Evolutionary conservation across 768 basidiomycete species (phyloP).

Genomic region (Mycena galericulata): DNA sequence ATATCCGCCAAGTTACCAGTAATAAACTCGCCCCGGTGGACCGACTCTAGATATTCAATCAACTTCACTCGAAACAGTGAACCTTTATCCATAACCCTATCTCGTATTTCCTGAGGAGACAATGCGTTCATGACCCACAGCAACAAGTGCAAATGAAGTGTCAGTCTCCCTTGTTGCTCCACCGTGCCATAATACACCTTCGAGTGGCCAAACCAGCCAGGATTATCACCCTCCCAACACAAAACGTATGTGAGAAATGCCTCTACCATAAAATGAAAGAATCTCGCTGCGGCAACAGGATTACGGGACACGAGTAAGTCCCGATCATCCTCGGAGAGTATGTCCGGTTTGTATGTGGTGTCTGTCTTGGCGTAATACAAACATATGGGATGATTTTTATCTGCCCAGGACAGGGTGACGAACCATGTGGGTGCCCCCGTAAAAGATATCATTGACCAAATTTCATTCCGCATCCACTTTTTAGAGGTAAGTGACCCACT

Average conservation of each 20-base stretch:
- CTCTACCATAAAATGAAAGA: slow-evolving; percentile 36
- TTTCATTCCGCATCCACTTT: slow-evolving; percentile 47
- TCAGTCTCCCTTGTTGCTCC: slow-evolving; percentile 46
- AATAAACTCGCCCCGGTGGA: slow-evolving; percentile 18
- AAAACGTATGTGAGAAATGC: slow-evolving; percentile 34
- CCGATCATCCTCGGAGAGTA: neutral
- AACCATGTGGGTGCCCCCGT: slow-evolving; percentile 48
- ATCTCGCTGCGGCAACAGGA: slow-evolving; percentile 34
- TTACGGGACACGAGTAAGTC: slow-evolving; percentile 14
- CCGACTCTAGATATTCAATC: slow-evolving; percentile 7
- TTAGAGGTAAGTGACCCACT: slow-evolving; percentile 44
- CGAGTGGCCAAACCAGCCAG: slow-evolving; percentile 35
- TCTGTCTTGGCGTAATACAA: slow-evolving; percentile 46
- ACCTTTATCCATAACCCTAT: slow-evolving; percentile 8
- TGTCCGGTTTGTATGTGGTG: slow-evolving; percentile 34
- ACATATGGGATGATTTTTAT: slow-evolving; percentile 45
- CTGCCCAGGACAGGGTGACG: slow-evolving; percentile 49
- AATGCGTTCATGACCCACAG: slow-evolving; percentile 38
- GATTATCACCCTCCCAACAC: neutral
- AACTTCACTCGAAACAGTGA: slow-evolving; percentile 11
- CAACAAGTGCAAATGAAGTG: slow-evolving; percentile 40
- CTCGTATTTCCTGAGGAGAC: slow-evolving; percentile 32
- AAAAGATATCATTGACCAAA: slow-evolving; percentile 43
- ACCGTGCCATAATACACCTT: slow-evolving; percentile 44
- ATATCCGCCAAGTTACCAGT: slow-evolving; percentile 36